These are phyloP conservation scores for Nidularia sp. DNA, from an alignment of 768 basidiomycete species.

Conservation along the genomic window DNA sequence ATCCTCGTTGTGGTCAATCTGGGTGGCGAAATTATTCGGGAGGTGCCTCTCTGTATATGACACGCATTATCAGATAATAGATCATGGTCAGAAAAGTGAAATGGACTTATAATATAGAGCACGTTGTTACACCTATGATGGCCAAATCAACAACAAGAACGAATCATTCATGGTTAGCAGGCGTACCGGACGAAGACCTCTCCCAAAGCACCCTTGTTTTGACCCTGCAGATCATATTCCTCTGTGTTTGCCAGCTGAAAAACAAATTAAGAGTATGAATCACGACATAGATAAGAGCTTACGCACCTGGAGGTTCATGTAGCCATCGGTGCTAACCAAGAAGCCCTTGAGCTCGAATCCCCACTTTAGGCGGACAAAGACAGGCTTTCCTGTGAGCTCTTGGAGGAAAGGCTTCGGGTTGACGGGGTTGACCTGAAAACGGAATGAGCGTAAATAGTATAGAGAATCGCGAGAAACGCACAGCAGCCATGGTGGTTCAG, in stretches of 20 bases:
- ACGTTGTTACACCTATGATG: conserved; percentile 85
- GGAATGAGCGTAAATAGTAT: conserved; percentile 6
- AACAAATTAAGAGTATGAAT: background rate
- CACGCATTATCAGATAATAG: conserved; percentile 15
- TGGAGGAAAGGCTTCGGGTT: conserved; percentile 99
- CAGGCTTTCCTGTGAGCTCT: conserved; percentile 95
- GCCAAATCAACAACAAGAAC: conserved; percentile 6
- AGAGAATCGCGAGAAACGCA: conserved; percentile 27
- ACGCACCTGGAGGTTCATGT: conserved; percentile 97
- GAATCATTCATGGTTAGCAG: background rate
- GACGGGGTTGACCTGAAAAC: conserved; percentile 75
- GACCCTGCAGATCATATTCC: conserved; percentile 93
- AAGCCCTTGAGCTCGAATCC: conserved; percentile 99
- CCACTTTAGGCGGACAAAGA: conserved; percentile 96
- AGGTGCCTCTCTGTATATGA: conserved; percentile 70
- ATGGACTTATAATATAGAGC: conserved; percentile 84
- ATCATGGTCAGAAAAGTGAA: conserved; percentile 4
- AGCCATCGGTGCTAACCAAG: conserved; percentile 96
- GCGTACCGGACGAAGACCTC: conserved; percentile 96
- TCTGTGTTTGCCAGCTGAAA: conserved; percentile 95
- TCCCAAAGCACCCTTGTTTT: conserved; percentile 81
- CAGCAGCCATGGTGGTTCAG: conserved; percentile 62
- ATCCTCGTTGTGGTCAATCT: too few relatives aligned
- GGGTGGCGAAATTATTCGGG: conserved; percentile 26
- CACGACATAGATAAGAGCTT: background rate